A percentile compares a stretch with the other conserved stretches of the same genome.
These are phyloP conservation scores for Boletus edulis DNA, from an alignment of 768 basidiomycete species.

Conservation along the genomic window DNA sequence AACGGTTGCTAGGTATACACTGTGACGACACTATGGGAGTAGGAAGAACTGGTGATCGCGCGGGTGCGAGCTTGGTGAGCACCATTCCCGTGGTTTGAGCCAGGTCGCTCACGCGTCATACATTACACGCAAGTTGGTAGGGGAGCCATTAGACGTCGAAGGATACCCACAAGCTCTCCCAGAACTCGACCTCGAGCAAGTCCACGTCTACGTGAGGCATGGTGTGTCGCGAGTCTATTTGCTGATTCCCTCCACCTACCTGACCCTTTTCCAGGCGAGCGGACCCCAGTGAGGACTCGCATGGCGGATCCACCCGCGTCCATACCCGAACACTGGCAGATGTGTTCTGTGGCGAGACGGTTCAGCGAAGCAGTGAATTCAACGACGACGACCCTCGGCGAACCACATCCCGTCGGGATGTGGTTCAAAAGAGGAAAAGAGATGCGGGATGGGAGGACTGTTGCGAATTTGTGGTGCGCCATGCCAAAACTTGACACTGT, in stretches of 20 bases:
- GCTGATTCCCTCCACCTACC: background rate
- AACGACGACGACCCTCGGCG: constrained; percentile 12
- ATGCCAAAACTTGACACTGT: background rate
- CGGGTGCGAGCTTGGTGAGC: constrained; percentile 13
- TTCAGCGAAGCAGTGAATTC: constrained; percentile 45
- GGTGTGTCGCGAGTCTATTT: constrained; percentile 41
- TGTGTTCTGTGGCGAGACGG: constrained; percentile 55
- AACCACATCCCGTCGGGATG: constrained; percentile 25
- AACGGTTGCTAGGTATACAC: too few species aligned
- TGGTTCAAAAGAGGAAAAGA: constrained; percentile 53
- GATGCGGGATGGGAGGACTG: constrained; percentile 48
- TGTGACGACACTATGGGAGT: too few species aligned
- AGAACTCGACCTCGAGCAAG: constrained; percentile 60
- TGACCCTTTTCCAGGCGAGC: constrained; percentile 51
- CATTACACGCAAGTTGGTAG: constrained; percentile 25
- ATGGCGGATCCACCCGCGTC: constrained; percentile 59
- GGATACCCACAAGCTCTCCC: constrained; percentile 57
- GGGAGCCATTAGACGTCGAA: constrained; percentile 55
- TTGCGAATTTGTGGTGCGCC: constrained; percentile 64
- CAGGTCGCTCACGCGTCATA: background rate
- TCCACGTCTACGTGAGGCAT: constrained; percentile 73
- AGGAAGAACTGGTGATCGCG: background rate
- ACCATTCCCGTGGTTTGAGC: background rate
- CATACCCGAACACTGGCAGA: constrained; percentile 66
- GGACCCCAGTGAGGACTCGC: constrained; percentile 71